phyloP scores from a whole-genome alignment of 805 yeast genomes.

The Candida sakaeoensis region DNA sequence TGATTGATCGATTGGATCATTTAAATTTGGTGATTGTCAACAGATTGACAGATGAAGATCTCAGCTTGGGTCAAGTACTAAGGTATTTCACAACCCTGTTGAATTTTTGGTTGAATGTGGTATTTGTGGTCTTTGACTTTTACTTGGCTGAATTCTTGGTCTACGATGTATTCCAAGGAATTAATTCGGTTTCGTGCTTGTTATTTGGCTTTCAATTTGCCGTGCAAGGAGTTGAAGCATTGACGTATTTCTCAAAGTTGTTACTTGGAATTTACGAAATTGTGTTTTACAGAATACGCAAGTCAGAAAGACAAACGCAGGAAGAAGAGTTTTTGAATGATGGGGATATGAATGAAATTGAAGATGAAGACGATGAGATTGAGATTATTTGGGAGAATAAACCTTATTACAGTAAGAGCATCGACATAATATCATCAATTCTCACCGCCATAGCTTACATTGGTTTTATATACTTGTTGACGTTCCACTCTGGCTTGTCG shows the following conservation, averaged over 20 bases:
- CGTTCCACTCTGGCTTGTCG: slow-evolving; percentile 26
- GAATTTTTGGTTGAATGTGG: slow-evolving; percentile 40
- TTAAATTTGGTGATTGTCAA: slow-evolving; percentile 27
- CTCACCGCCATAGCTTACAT: slow-evolving; percentile 27
- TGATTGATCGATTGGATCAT: slow-evolving; percentile 49
- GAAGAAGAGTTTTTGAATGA: slow-evolving; percentile 12
- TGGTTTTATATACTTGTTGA: slow-evolving; percentile 32
- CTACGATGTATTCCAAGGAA: slow-evolving; percentile 50
- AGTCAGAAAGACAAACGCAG: not conserved
- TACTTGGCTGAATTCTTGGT: slow-evolving; percentile 51
- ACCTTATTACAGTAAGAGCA: slow-evolving; percentile 51
- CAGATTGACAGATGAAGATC: slow-evolving; percentile 15
- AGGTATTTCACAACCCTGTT: slow-evolving; percentile 18
- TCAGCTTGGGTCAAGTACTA: slow-evolving; percentile 23
- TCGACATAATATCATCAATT: slow-evolving; percentile 51
- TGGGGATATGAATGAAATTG: slow-evolving; percentile 18
- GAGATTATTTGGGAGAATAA: slow-evolving; percentile 76
- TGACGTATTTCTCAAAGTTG: slow-evolving; percentile 45
- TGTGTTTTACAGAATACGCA: slow-evolving; percentile 24
- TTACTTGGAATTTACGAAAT: slow-evolving; percentile 56
- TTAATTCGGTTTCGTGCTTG: slow-evolving; percentile 53
- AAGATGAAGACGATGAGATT: slow-evolving; percentile 33
- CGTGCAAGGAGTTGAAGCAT: slow-evolving; percentile 52
- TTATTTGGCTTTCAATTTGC: slow-evolving; percentile 77
- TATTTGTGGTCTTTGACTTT: slow-evolving; percentile 50